Evolutionary conservation across 352 stramenopile genomes (phyloP), one percentile per base, ranked within the genome.

Genomic region (Globisporangium polare): DNA sequence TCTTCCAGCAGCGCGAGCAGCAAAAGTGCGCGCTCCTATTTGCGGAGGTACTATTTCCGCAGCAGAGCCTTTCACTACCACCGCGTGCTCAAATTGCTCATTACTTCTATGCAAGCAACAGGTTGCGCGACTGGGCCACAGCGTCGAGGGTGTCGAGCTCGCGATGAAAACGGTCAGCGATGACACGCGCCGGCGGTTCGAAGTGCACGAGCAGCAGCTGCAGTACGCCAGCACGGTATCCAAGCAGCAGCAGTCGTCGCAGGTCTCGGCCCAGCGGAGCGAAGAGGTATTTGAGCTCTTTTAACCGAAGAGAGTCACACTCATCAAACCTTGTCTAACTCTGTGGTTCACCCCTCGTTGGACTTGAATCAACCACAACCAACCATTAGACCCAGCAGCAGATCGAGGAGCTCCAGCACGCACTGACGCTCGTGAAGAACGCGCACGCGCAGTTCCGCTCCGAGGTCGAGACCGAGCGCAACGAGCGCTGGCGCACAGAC

Each of bases 1-100:
- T 63, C 10, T 72, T 66, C 45, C 72, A 89, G 53, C 79, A 89
- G 57, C 78, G 73, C 7, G 79, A 90, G 52, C 79, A 90, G 26
- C 77, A 90, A 47, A 92, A 92, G 29, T 68, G 72, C 10, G 78
- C 80, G 8, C 65, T 90, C 18, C 60, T 92, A 5, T 90, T 92
- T 57, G 83, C 80, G 4, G 83, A 92, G 65, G 69, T 74, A n/a
- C n/a, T n/a, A n/a, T n/a, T n/a, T n/a, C n/a, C n/a, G n/a, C n/a
- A n/a, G n/a, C n/a, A n/a, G n/a, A n/a, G n/a, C n/a, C n/a, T n/a
- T n/a, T n/a, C n/a, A n/a, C n/a, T n/a, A n/a, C n/a, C n/a, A n/a
- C n/a, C n/a, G n/a, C n/a, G n/a, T n/a, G n/a, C n/a, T n/a, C n/a
- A n/a, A n/a, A n/a, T n/a, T n/a, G n/a, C n/a, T n/a, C n/a, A n/a